Evolutionary conservation across 306 rosid genomes (phyloP), one percentile per base, ranked within the genome.

Genomic region (Vigna reflexopilosa): DNA sequence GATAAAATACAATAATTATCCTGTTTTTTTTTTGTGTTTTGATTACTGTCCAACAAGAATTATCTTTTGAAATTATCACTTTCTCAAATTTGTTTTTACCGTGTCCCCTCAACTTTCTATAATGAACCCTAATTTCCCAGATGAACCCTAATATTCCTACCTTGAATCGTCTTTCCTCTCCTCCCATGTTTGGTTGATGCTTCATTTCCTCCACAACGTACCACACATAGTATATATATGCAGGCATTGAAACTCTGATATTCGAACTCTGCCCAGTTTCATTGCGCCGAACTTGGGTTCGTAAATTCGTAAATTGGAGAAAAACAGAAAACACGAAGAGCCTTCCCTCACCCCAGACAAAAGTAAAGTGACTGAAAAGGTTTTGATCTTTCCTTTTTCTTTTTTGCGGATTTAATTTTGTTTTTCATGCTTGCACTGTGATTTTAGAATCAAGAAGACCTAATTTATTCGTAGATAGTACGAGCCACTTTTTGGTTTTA

Each of bases 91-190:
- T 36, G 42, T 36, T 36, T 36, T 36, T 1, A 36, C 42, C 9
- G 9, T 36, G 42, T 30, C 9, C 42, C 2, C 9, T 36, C 8
- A 6, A 6, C 42, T 36, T 36, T 36, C 42, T 36, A 36, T 9
- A 40, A 40, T 40, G 45, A 40, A 40, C 45, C 45, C 45, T 40
- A 40, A 40, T 40, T 30, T 61, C 6, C 44, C 67, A 30, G 44
- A 61, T 15, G 44, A 63, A 63, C 69, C 69, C 69, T 63, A 63
- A 32, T n/a, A 34, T 63, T 7, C 49, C 26, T 63, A 48, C 11
- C 2, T 63, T 63, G 49, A 0, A 16, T 30, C 7, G 17, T 36
- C 15, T n/a, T 7, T 63, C 22, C 2, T 63, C 47, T 63, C 42
- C 42, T 28, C 30, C 20, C 30, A 19, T 2, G 14, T 15, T 30